Evolutionary conservation across 768 basidiomycete species (phyloP).

Genomic region (Ramaria rubella): DNA sequence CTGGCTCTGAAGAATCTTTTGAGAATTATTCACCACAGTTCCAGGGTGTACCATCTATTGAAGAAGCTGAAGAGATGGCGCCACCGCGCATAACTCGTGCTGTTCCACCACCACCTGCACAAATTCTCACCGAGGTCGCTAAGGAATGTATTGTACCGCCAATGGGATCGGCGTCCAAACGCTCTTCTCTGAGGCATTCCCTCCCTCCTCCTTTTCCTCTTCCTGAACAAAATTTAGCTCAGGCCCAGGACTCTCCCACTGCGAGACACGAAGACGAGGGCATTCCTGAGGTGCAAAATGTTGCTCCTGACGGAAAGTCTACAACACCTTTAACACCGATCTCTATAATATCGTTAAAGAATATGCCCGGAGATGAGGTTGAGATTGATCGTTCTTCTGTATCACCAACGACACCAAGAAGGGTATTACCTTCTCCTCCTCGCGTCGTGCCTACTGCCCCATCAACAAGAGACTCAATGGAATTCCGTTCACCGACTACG

Average conservation of each 20-base stretch:
- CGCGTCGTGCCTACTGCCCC: background rate
- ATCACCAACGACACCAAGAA: background rate
- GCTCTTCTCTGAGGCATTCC: background rate
- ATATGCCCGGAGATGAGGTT: background rate
- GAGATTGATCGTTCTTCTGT: background rate
- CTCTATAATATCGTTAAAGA: background rate
- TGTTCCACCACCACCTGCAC: slow-evolving; percentile 28
- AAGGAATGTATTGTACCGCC: slow-evolving; percentile 11
- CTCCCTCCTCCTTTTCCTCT: background rate
- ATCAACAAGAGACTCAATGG: background rate
- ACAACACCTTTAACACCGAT: background rate
- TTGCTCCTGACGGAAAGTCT: background rate
- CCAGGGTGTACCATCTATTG: background rate
- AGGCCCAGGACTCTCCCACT: background rate
- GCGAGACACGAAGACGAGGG: background rate
- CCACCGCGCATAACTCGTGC: slow-evolving; percentile 27
- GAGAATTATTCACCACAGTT: background rate
- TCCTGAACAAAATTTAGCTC: background rate
- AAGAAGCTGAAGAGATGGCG: slow-evolving; percentile 18
- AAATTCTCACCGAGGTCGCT: slow-evolving; percentile 19
- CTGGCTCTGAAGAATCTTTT: background rate
- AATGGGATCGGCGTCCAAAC: background rate
- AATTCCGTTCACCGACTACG: background rate
- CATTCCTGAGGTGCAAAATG: background rate
- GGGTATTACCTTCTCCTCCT: background rate